Evolutionary conservation across 1,139 yeast genomes (phyloP), one percentile per base, ranked within the genome.

Genomic region (Sugiyamaella pinicola): DNA sequence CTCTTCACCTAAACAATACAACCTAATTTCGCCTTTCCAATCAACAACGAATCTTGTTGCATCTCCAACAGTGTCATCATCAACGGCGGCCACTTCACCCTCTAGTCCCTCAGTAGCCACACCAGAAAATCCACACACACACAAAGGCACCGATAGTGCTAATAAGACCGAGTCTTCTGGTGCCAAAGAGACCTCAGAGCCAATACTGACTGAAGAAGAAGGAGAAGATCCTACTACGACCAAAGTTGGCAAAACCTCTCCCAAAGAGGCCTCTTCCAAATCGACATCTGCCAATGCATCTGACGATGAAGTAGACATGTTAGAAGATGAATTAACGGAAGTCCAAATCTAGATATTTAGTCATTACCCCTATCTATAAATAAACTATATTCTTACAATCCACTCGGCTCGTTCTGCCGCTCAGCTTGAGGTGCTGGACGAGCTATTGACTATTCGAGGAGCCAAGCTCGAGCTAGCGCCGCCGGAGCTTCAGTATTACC

Each of bases 401-500:
- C n/a, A n/a, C 10, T 35, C 13, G 8, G 19, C 4, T 35, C 40
- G 24, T 18, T 4, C 21, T 35, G 5, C 21, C 40, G 21, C 40
- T 35, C 21, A 5, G 12, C 24, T 6, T 6, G 4, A 15, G 6
- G 12, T n/a, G 13, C 17, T n/a, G n/a, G n/a, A 33, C 21, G 19
- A 19, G 19, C 28, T 5, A 24, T 24, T 9, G 28, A 24, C 9
- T 9, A 9, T 6, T 5, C 37, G 9, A 33, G 10, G 18, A n/a
- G 18, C 37, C 37, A n/a, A 33, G 37, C 37, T 33, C 37, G 37
- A 34, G 18, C 21, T 13, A 34, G 39, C 39, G 21, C 31, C 9
- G 31, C 31, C 12, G n/a, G 31, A 26, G 31, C 31, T 2, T 9
- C 31, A 12, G 34, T 17, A 13, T 70, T 71, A 91, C 98, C 98